Base-by-base conservation (phyloP, 106 monocot species). In the Acanthochlamys bracteata region DNA sequence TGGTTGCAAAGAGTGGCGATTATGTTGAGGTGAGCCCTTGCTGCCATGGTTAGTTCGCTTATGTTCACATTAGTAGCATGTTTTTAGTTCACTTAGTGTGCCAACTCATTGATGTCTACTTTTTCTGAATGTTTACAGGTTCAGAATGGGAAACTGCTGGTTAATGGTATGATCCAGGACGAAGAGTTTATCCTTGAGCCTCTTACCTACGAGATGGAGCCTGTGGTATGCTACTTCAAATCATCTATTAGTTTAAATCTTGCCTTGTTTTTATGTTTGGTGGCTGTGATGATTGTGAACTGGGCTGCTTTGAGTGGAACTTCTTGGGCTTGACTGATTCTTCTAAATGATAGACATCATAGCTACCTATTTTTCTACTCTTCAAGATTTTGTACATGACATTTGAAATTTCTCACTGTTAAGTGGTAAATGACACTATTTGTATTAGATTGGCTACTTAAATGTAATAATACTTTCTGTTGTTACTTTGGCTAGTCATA, bases 131-230 rank as follows among this genome's bases (percentile, higher is more conserved):
- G 23, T 53, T 68, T 16, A 69, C 57, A 98, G 96, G 96, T 98
- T 20, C 63, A 54, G 20, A 76, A 75, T 76, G 92, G 98, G 47
- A 92, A 92, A 46, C 68, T 99, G 61, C 43, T 85, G 67, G 86
- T 99, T 57, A 99, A 99, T 73, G 89, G 85, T 64, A 9, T 81
- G 43, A 33, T 73, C 42, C 92, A 99, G 55, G 83, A 89, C 52
- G 98, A 99, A 59, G 89, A 92, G 20, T 99, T 89, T 39, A 75
- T 92, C 21, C 63, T 89, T 55, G 98, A 99, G 78, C 85, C 89
- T 25, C 74, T 79, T 47, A 66, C 80, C 40, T 92, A 99, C 59
- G 82, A 85, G 58, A 86, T 99, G 92, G 71, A 73, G 2, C 79
- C 79, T 64, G 66, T 86, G 92, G 98, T 99, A 89, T 63, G 16